These are phyloP conservation scores for Dioszegia crocea DNA, from an alignment of 768 basidiomycete genomes.

Conservation along the genomic window DNA sequence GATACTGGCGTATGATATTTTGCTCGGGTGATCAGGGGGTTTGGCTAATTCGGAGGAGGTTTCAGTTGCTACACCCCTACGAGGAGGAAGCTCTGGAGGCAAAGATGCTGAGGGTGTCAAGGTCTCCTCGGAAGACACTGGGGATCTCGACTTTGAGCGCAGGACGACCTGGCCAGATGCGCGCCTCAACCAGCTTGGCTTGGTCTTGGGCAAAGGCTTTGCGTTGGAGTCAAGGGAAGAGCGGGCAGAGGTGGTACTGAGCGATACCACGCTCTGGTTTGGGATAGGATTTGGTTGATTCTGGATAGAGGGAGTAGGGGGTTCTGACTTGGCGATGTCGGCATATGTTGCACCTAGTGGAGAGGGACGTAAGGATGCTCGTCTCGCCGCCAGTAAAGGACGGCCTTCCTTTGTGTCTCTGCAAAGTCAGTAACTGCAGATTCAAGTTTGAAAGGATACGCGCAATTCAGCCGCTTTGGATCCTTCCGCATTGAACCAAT, in stretches of 20 bases:
- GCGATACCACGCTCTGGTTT: constrained; percentile 10
- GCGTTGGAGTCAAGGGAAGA: constrained; percentile 16
- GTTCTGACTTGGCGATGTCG: constrained; percentile 28
- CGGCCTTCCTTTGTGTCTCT: constrained; percentile 15
- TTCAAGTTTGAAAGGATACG: neutral
- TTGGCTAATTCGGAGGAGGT: constrained; percentile 3
- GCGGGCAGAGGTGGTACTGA: constrained; percentile 10
- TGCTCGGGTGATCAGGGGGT: constrained; percentile 22
- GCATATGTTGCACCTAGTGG: constrained; percentile 35
- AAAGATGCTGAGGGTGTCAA: constrained; percentile 23
- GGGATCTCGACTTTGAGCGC: constrained; percentile 31
- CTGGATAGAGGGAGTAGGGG: neutral
- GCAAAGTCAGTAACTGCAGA: neutral
- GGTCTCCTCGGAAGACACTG: constrained; percentile 20
- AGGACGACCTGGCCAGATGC: constrained; percentile 28
- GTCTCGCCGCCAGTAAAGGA: constrained; percentile 27
- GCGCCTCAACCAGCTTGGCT: constrained; percentile 39
- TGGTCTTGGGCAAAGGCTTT: constrained; percentile 29
- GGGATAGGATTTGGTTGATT: constrained; percentile 11
- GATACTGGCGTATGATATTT: constrained; percentile 26
- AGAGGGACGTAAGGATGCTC: constrained; percentile 40
- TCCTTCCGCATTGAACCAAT: neutral
- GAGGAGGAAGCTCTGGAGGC: constrained; percentile 34
- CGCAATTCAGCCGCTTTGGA: constrained; percentile 1
- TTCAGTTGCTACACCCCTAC: constrained; percentile 10